Conservation (phyloP, 164 flowering plant species). For the Vitis rupestris region DNA sequence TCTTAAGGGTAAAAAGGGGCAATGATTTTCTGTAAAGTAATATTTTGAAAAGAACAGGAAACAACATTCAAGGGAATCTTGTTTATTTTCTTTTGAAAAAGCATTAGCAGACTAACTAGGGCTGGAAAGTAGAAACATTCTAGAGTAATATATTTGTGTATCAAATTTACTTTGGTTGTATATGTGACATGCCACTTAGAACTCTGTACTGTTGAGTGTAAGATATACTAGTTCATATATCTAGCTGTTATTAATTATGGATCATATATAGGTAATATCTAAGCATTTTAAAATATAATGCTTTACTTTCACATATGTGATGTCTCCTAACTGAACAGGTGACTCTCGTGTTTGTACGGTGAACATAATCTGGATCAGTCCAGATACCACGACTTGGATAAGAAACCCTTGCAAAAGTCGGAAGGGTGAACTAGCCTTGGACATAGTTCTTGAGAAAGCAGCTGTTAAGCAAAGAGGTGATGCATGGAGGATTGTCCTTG, state of each 20-base stretch:
- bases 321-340: slow-evolving; percentile 41
- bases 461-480: slow-evolving; percentile 71
- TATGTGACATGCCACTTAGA: background rate
- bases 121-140: no score
- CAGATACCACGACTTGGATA: slow-evolving; percentile 65
- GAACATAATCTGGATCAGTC: slow-evolving; percentile 68
- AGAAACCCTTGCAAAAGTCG: slow-evolving; percentile 34
- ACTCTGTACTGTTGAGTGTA: background rate
- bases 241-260: background rate
- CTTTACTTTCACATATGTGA: background rate
- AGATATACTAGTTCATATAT: background rate
- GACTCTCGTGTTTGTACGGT: slow-evolving; percentile 64
- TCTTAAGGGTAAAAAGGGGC: no score
- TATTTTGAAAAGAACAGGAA: no score
- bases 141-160: no score
- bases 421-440: slow-evolving; percentile 82
- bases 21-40: no score
- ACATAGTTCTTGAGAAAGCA: slow-evolving; percentile 64
- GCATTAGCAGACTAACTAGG: background rate
- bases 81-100: background rate
- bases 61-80: no score
- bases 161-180: background rate
- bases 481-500: slow-evolving; percentile 85
- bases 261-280: background rate
- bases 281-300: background rate